Conservation (phyloP, 257 asterid genomes). For the Fraxinus quadrangulata region DNA sequence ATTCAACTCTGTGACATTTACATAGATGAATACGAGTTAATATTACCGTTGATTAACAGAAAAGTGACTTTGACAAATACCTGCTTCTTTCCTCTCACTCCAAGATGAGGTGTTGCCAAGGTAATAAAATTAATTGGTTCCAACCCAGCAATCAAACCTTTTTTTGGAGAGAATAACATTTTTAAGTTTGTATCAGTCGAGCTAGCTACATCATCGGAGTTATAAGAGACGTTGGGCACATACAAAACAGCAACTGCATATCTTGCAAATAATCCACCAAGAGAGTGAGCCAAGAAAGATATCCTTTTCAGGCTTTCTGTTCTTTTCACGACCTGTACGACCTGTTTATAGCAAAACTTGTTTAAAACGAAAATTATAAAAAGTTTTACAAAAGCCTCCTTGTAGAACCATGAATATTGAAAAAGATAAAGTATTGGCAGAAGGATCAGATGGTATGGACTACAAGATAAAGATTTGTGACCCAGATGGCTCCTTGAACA, state of each 20-base stretch:
- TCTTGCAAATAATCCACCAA: slow-evolving; percentile 95
- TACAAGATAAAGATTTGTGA: slow-evolving; percentile 3
- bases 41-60: background rate
- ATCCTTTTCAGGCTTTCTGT: slow-evolving; percentile 63
- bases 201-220: slow-evolving; percentile 29
- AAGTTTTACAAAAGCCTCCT: background rate
- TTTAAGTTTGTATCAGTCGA: slow-evolving; percentile 33
- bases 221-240: slow-evolving; percentile 36
- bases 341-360: slow-evolving; percentile 40
- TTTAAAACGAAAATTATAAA: background rate
- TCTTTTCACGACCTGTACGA: slow-evolving; percentile 61
- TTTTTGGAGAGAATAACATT: slow-evolving; percentile 33
- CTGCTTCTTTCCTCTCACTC: slow-evolving; percentile 95
- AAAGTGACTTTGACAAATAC: slow-evolving; percentile 34
- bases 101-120: slow-evolving; percentile 98
- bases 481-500: slow-evolving; percentile 4
- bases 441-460: slow-evolving; percentile 1
- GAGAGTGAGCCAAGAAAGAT: slow-evolving; percentile 94
- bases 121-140: slow-evolving; percentile 90
- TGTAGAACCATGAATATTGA: background rate
- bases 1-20: slow-evolving; percentile 1
- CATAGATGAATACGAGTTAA: background rate
- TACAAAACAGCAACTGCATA: slow-evolving; percentile 76
- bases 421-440: background rate
- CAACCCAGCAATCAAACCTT: slow-evolving; percentile 76